Conservation (phyloP, 2,329 filamentous ascomycete genomes). For the Stromatinia cepivora region DNA sequence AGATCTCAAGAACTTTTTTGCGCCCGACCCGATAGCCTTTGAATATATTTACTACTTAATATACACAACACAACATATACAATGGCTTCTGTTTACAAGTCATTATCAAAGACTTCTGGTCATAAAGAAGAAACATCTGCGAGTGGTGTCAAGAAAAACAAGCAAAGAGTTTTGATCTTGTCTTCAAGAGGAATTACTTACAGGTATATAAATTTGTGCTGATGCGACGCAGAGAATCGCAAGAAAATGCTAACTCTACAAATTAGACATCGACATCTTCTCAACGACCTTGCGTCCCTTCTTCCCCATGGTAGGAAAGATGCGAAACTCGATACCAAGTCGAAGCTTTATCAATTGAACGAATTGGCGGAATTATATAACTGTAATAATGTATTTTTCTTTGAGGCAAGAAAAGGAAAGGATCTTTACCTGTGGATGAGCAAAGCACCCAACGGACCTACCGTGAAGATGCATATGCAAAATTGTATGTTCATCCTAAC, state of each 20-base stretch:
- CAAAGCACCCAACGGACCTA: constrained; percentile 71
- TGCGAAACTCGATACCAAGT: constrained; percentile 95
- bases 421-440: constrained; percentile 94
- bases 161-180: constrained; percentile 81
- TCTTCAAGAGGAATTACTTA: constrained; percentile 91
- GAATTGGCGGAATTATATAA: constrained; percentile 76
- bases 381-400: constrained; percentile 93
- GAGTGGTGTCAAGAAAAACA: constrained; percentile 60
- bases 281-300: constrained; percentile 84
- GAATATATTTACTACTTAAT: not conserved
- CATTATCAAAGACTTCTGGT: constrained; percentile 60
- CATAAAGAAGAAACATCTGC: constrained; percentile 52
- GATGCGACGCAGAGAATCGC: constrained; percentile 17
- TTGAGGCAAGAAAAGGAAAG: constrained; percentile 90
- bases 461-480: constrained; percentile 71
- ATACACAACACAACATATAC: constrained; percentile 25
- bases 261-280: constrained; percentile 83
- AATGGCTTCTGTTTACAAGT: constrained; percentile 76
- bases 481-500: constrained; percentile 54
- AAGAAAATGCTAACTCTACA: constrained; percentile 18
- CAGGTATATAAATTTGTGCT: constrained; percentile 51
- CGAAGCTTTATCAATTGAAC: constrained; percentile 79
- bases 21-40: constrained; percentile 23
- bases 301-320: constrained; percentile 93
- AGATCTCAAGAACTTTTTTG: constrained; percentile 31